Percentiles rank a stretch among this genome's conserved stretches.
phyloP scores from a whole-genome alignment of 73 alveolate species.

The Urostyla sp. region DNA sequence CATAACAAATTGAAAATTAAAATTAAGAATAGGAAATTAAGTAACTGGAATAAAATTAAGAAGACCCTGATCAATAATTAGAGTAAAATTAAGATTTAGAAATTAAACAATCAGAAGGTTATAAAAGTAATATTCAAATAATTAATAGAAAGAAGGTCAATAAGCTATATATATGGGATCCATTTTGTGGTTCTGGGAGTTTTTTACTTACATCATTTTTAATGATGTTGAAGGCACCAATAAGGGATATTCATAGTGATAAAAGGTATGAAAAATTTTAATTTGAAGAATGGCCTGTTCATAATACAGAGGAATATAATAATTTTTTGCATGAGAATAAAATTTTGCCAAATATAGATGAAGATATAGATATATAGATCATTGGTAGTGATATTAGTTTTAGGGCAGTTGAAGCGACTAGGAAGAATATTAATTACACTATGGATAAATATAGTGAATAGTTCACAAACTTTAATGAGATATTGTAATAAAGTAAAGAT shows the following conservation, averaged over 20 bases:
- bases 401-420: conserved; percentile 46
- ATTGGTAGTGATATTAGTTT: conserved; percentile 64
- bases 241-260: conserved; percentile 23
- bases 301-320: conserved; percentile 39
- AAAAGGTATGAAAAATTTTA: neutral
- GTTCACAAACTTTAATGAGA: no score
- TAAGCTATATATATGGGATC: conserved; percentile 75
- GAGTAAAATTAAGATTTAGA: no score
- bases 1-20: no score
- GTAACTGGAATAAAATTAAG: no score
- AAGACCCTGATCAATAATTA: no score
- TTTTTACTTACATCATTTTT: conserved; percentile 50
- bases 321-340: conserved; percentile 17
- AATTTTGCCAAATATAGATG: conserved; percentile 5
- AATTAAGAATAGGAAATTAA: no score
- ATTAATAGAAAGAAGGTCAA: no score
- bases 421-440: conserved; percentile 30
- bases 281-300: conserved; percentile 72
- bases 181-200: conserved; percentile 76
- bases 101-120: no score
- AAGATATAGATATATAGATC: conserved; percentile 55
- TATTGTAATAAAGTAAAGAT: no score
- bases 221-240: conserved; percentile 54
- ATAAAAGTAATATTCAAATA: no score
- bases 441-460: no score